Conservation (phyloP, 129 eudicot genomes). For the Erigeron canadensis region DNA sequence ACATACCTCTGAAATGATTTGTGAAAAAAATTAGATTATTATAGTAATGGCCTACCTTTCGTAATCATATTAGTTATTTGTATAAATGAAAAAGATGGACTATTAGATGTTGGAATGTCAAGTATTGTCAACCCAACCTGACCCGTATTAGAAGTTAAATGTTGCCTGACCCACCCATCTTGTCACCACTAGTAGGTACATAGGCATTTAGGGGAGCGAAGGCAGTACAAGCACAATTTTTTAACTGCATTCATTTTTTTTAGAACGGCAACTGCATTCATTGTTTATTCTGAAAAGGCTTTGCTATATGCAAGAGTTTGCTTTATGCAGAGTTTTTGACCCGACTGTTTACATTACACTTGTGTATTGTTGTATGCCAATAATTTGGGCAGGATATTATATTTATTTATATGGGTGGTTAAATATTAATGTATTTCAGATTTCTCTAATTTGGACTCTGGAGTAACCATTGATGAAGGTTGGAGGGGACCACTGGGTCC, state of each 20-base stretch:
- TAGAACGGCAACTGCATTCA: neutral
- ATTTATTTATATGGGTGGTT: neutral
- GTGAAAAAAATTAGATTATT: neutral
- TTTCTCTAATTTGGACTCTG: neutral
- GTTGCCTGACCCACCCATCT: neutral
- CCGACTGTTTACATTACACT: neutral
- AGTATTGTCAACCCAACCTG: neutral
- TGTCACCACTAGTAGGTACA: neutral
- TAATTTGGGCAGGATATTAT: neutral
- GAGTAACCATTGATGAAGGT: conserved; percentile 7
- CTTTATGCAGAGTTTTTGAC: no score
- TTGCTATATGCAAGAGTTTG: no score
- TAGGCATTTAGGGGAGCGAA: neutral
- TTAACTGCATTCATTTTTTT: neutral
- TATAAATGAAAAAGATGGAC: neutral
- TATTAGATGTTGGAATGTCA: neutral
- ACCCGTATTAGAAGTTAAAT: neutral
- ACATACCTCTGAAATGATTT: neutral
- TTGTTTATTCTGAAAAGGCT: no score
- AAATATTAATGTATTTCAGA: conserved; percentile 15
- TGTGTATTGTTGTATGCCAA: neutral
- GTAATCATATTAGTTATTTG: neutral
- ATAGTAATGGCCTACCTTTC: neutral
- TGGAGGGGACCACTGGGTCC: neutral
- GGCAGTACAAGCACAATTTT: neutral